Evolutionary conservation across 1,284 basidiomycete species (phyloP), one percentile per base, ranked within the genome.

Genomic region (Acaromyces ingoldii): DNA sequence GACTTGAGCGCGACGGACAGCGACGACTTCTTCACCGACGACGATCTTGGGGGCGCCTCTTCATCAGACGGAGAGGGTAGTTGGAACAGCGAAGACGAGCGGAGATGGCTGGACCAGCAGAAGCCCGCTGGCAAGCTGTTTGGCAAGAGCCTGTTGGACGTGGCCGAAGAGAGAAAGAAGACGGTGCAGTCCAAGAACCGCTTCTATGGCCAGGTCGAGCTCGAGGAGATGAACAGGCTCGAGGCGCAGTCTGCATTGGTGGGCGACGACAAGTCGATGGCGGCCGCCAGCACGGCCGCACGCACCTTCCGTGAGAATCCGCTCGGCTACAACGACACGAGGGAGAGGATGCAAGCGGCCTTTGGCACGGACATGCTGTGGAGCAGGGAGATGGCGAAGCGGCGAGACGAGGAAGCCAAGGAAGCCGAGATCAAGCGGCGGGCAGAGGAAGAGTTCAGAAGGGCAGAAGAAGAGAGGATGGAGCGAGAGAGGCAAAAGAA

Each of bases 111-210:
- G 10, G 46, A 50, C 24, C 62, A 73, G 21, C 49, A 47, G 24
- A 65, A 68, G 37, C 70, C 72, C 0, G 70, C 67, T 1, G 72
- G 72, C 2, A 68, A 62, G 24, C 49, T 74, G 43, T 74, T 65
- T 38, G 72, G 72, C 33, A 70, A 67, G 58, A 72, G 62, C 44
- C 56, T 74, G 24, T 49, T 74, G 9, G 69, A 65, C 34, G 37
- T 68, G 6, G 70, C 67, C 4, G 43, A 56, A 2, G 54, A 63
- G 24, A 51, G 58, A 19, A 52, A 53, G 17, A n/a, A 34, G 22
- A 55, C 55, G 25, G 56, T 55, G 38, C 54, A 58, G 29, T 54
- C 57, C 19, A 62, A 63, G 22, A 55, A 53, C 4, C 54, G 65
- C 6, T 67, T 64, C 50, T 74, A 74, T 48, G 72, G 72, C 1